phyloP scores from a whole-genome alignment of 2,329 filamentous ascomycete species.

The Fusarium pseudocircinatum region DNA sequence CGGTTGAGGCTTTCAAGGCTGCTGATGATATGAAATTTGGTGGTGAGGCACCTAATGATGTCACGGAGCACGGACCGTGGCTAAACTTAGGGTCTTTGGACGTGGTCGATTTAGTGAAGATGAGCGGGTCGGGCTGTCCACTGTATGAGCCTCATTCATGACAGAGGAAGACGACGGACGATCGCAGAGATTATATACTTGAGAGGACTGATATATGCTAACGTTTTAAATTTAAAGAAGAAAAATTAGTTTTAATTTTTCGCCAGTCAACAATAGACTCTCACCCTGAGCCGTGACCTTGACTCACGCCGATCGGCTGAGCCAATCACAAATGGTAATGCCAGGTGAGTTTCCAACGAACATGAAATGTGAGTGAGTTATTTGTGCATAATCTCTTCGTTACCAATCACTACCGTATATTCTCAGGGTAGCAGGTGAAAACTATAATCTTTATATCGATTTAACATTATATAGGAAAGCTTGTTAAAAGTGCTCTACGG shows the following conservation, averaged over 20 bases:
- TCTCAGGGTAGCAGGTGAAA: rapidly evolving
- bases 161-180: not conserved
- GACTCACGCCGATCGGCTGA: slow-evolving; percentile 39
- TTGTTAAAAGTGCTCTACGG: not conserved
- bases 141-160: slow-evolving; percentile 17
- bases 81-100: not conserved
- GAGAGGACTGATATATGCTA: no score
- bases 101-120: slow-evolving; percentile 10
- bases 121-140: slow-evolving; percentile 12
- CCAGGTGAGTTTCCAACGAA: not conserved
- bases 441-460: not conserved
- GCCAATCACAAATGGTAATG: not conserved
- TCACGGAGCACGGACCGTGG: slow-evolving; percentile 39
- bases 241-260: not conserved
- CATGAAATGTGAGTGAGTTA: not conserved
- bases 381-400: not conserved
- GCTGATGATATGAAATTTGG: slow-evolving; percentile 39
- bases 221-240: no score
- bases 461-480: not conserved
- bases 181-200: not conserved
- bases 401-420: no score
- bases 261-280: not conserved
- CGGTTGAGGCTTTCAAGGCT: slow-evolving; percentile 22
- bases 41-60: slow-evolving; percentile 39
- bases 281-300: slow-evolving; percentile 17